Evolutionary conservation across 1,284 basidiomycete species (phyloP).

Genomic region (Rhodotorula sp.): DNA sequence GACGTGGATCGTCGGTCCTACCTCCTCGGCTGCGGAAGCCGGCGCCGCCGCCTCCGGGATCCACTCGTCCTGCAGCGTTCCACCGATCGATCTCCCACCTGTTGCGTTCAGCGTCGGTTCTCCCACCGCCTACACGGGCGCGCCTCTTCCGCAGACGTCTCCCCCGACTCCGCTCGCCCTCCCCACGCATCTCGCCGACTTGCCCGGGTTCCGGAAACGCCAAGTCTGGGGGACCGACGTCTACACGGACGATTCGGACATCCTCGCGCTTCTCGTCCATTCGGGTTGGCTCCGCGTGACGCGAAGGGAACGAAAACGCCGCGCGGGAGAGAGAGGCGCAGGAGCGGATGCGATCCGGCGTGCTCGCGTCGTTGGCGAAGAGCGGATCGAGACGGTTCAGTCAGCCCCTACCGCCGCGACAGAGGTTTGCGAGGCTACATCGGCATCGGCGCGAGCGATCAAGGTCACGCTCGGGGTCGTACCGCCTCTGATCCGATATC

Average conservation of each 20-base stretch:
- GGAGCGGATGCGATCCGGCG: slow-evolving; percentile 14
- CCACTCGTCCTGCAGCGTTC: slow-evolving; percentile 2
- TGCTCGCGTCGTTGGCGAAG: slow-evolving; percentile 1
- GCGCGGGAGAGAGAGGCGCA: slow-evolving; percentile 23
- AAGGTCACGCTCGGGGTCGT: slow-evolving; percentile 55
- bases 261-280: slow-evolving; percentile 56
- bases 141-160: slow-evolving; percentile 10
- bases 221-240: slow-evolving; percentile 59
- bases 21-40: background rate
- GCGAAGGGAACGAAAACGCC: slow-evolving; percentile 5
- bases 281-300: slow-evolving; percentile 55
- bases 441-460: background rate
- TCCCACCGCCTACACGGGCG: slow-evolving; percentile 11
- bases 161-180: slow-evolving; percentile 7
- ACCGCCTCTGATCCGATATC: slow-evolving; percentile 56
- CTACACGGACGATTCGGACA: slow-evolving; percentile 61
- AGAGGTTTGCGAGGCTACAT: background rate
- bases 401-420: background rate
- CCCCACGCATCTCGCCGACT: slow-evolving; percentile 38
- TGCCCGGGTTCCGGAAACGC: slow-evolving; percentile 43
- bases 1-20: slow-evolving; percentile 24
- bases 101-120: slow-evolving; percentile 17
- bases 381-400: background rate
- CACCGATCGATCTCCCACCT: slow-evolving; percentile 10
- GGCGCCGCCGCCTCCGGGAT: background rate